Conservation (phyloP, 331 rosid species). For the Spiraea crenata region DNA sequence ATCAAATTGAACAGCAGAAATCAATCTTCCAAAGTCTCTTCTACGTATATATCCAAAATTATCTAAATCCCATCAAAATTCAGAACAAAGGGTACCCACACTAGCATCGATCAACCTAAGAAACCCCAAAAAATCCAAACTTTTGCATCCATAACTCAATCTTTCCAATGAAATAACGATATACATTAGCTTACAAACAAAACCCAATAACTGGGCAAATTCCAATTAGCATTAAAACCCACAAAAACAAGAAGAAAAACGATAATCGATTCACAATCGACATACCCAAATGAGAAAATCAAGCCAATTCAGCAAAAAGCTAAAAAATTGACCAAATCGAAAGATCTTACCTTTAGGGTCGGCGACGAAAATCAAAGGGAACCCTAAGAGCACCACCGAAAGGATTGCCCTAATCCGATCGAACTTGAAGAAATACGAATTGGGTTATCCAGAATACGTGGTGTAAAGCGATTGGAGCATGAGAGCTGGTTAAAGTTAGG, state of each 20-base stretch:
- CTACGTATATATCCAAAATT: neutral
- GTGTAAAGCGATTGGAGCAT: slow-evolving; percentile 10
- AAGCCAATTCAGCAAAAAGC: neutral
- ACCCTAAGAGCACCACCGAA: slow-evolving; percentile 7
- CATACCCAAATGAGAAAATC: neutral
- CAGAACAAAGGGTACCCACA: neutral
- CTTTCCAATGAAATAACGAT: neutral
- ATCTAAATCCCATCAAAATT: neutral
- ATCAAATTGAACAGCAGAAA: neutral
- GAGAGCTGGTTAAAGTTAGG: slow-evolving; percentile 3
- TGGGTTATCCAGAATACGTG: slow-evolving; percentile 10
- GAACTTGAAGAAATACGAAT: neutral
- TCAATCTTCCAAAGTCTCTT: neutral
- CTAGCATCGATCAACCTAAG: neutral
- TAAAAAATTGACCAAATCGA: neutral
- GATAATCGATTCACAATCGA: neutral
- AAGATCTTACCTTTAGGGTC: slow-evolving; percentile 14
- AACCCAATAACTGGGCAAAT: neutral
- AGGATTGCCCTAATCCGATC: neutral
- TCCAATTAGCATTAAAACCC: neutral
- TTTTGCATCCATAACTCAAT: neutral
- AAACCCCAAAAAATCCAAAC: neutral
- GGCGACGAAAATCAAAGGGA: neutral
- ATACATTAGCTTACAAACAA: neutral
- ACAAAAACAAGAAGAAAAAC: neutral